phyloP scores from a whole-genome alignment of 805 yeast genomes.

The Candida boleticola region DNA sequence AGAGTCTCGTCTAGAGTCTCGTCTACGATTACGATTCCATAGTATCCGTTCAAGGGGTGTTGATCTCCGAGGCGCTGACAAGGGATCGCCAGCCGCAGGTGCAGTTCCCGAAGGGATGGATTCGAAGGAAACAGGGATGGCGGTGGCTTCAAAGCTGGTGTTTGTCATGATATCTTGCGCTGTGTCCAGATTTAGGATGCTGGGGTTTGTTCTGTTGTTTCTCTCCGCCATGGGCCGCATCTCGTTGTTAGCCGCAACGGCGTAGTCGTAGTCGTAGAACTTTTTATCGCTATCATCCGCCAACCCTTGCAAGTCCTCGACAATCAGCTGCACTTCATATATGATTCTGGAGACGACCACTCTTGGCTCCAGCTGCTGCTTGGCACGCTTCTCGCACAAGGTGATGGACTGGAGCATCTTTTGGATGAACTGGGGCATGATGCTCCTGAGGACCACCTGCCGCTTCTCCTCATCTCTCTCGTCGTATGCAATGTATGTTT shows the following conservation, averaged over 20 bases:
- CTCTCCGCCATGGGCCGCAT: constrained; percentile 18
- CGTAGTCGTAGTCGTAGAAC: constrained; percentile 20
- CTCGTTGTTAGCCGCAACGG: constrained; percentile 19
- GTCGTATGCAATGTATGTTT: constrained; percentile 15
- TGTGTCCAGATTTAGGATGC: constrained; percentile 36
- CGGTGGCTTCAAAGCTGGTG: constrained; percentile 23
- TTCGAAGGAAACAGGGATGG: constrained; percentile 9
- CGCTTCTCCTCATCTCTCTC: constrained; percentile 17
- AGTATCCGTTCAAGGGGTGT: too few species aligned
- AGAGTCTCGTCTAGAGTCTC: too few species aligned
- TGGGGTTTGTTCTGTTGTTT: constrained; percentile 32
- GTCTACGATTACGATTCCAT: too few species aligned
- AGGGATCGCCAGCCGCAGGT: too few species aligned
- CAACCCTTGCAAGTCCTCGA: constrained; percentile 22
- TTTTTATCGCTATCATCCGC: constrained; percentile 24
- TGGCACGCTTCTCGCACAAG: constrained; percentile 36
- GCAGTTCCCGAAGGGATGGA: neutral
- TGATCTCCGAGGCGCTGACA: too few species aligned
- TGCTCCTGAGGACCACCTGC: constrained; percentile 17
- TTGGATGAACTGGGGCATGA: constrained; percentile 40
- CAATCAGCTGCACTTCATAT: constrained; percentile 23
- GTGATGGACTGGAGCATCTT: constrained; percentile 31
- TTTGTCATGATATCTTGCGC: constrained; percentile 33
- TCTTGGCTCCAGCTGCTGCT: constrained; percentile 31
- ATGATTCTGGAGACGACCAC: constrained; percentile 21